These are phyloP conservation scores for Hyphopichia wangnamkhiaoensis DNA, from an alignment of 1,139 yeast genomes.

Conservation along the genomic window DNA sequence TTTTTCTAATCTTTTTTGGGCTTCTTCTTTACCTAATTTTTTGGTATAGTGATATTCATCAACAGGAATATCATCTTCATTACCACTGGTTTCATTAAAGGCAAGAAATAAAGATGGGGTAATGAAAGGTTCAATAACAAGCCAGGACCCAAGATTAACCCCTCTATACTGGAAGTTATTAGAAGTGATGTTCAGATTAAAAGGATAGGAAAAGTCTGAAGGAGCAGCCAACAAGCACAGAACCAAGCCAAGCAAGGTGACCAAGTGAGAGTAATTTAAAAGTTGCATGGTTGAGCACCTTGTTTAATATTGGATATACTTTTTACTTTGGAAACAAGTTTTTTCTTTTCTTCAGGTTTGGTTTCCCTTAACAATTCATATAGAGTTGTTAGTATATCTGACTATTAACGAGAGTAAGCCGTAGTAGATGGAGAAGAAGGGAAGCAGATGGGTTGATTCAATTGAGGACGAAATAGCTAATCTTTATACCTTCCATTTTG, in stretches of 20 bases:
- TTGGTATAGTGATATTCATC: slow-evolving; percentile 23
- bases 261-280: background rate
- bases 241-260: background rate
- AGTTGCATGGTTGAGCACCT: background rate
- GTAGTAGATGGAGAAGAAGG: too few relatives aligned
- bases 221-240: background rate
- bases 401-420: too few relatives aligned
- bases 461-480: too few relatives aligned
- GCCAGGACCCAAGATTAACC: slow-evolving; percentile 30
- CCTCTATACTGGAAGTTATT: slow-evolving; percentile 13
- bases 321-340: too few relatives aligned
- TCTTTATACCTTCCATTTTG: too few relatives aligned
- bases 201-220: background rate
- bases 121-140: slow-evolving; percentile 29
- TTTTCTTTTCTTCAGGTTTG: too few relatives aligned
- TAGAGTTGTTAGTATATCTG: too few relatives aligned
- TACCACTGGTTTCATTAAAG: slow-evolving; percentile 11
- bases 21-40: slow-evolving; percentile 15
- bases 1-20: slow-evolving; percentile 12
- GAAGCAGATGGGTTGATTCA: too few relatives aligned
- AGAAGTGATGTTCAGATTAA: slow-evolving; percentile 1
- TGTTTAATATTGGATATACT: too few relatives aligned
- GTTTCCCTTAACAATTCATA: too few relatives aligned
- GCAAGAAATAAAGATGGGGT: slow-evolving; percentile 23
- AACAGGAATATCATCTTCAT: slow-evolving; percentile 13